Percentiles rank a stretch among this genome's conserved stretches.
Conservation (phyloP, 2,329 filamentous ascomycete genomes). For the Aspergillus bombycis region DNA sequence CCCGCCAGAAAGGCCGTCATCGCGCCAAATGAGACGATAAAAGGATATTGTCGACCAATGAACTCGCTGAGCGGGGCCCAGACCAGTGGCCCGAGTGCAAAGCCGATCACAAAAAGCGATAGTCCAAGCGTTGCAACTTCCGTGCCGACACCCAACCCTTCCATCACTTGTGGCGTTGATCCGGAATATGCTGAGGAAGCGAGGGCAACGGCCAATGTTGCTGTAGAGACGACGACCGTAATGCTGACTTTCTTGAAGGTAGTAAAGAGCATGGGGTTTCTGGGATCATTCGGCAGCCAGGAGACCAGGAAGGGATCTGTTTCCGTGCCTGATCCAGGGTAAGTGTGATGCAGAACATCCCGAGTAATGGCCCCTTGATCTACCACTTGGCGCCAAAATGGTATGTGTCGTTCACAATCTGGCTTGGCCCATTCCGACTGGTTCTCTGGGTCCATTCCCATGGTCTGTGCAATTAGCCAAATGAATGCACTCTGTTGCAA, state of each 20-base stretch:
- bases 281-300: conserved; percentile 6
- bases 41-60: conserved; percentile 27
- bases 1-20: conserved; percentile 63
- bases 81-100: conserved; percentile 41
- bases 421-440: neutral
- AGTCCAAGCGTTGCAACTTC: conserved; percentile 17
- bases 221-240: conserved; percentile 59
- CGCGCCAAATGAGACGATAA: conserved; percentile 20
- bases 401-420: neutral
- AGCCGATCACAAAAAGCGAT: conserved; percentile 39
- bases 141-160: conserved; percentile 9
- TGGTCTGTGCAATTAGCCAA: neutral
- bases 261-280: conserved; percentile 4
- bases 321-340: conserved; percentile 9
- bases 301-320: conserved; percentile 3
- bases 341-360: neutral
- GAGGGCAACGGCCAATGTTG: conserved; percentile 15
- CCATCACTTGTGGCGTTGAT: conserved; percentile 11
- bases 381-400: conserved; percentile 4
- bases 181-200: conserved; percentile 16
- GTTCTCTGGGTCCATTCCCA: neutral
- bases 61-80: conserved; percentile 37
- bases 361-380: conserved; percentile 9
- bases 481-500: neutral
- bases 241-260: neutral